Evolutionary conservation across 2,329 filamentous ascomycete genomes (phyloP).

Genomic region (Calonectria hongkongensis): DNA sequence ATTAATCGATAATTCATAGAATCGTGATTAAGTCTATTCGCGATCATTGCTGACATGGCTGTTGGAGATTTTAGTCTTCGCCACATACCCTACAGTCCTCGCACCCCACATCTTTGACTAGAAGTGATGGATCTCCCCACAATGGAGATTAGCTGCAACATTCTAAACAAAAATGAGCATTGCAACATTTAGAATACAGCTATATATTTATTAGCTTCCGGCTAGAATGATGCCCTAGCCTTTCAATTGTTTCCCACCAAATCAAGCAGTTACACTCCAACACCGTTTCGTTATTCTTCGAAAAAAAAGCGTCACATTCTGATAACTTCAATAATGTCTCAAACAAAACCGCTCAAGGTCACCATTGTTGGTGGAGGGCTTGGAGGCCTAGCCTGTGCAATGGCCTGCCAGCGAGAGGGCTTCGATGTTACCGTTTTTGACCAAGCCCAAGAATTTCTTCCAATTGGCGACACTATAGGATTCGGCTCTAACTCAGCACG

Average conservation of each 20-base stretch:
- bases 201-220: too few relatives aligned
- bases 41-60: too few relatives aligned
- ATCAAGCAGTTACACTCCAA: too few relatives aligned
- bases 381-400: background rate
- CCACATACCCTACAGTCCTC: background rate
- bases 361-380: slow-evolving; percentile 13
- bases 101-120: background rate
- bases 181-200: too few relatives aligned
- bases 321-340: background rate
- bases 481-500: slow-evolving; percentile 3
- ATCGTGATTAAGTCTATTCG: too few relatives aligned
- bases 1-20: too few relatives aligned
- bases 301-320: too few relatives aligned
- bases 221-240: too few relatives aligned
- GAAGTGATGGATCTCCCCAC: background rate
- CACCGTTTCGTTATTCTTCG: too few relatives aligned
- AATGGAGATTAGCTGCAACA: background rate
- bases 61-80: too few relatives aligned
- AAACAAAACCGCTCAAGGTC: background rate
- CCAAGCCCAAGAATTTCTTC: slow-evolving; percentile 12
- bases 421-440: slow-evolving; percentile 1
- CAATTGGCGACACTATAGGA: slow-evolving; percentile 2
- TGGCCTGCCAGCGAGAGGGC: background rate
- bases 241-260: too few relatives aligned
- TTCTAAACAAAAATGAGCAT: background rate